These are phyloP conservation scores for Sphagnurus paluster DNA, from an alignment of 1,284 basidiomycete genomes.

Conservation along the genomic window DNA sequence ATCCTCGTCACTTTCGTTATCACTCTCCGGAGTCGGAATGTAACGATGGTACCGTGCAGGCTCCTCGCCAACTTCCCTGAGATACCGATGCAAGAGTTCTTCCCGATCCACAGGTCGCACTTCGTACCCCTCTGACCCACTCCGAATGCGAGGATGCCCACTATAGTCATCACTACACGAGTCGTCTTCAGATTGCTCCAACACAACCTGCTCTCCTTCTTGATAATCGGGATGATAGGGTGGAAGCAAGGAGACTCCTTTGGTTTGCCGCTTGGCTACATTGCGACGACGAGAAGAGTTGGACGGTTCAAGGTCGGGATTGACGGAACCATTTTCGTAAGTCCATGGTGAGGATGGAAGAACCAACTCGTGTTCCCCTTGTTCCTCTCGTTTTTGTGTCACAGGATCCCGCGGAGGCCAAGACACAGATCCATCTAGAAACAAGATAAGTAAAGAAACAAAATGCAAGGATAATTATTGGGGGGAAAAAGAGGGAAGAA, in stretches of 20 bases:
- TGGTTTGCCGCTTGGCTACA: constrained; percentile 19
- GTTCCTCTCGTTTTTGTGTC: constrained; percentile 31
- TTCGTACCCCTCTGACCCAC: constrained; percentile 82
- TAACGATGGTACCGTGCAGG: constrained; percentile 62
- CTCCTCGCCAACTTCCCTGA: constrained; percentile 52
- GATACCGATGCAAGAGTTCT: constrained; percentile 55
- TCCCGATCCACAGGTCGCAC: constrained; percentile 60
- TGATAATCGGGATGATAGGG: constrained; percentile 75
- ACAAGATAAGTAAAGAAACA: constrained; percentile 1
- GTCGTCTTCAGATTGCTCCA: constrained; percentile 18
- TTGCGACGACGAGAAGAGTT: constrained; percentile 43
- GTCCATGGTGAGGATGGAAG: constrained; percentile 78
- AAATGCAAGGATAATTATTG: neutral
- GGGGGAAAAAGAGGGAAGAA: constrained; percentile 4
- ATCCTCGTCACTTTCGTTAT: constrained; percentile 32
- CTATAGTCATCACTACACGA: constrained; percentile 35
- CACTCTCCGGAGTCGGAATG: constrained; percentile 49
- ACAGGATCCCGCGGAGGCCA: constrained; percentile 66
- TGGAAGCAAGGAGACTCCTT: constrained; percentile 51
- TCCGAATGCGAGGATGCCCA: constrained; percentile 42
- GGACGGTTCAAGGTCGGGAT: constrained; percentile 70
- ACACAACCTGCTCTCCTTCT: constrained; percentile 27
- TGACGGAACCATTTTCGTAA: constrained; percentile 73
- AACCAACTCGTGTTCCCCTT: constrained; percentile 41
- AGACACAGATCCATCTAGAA: constrained; percentile 21